phyloP scores from a whole-genome alignment of 2,329 filamentous ascomycete genomes.

The Phialocephala subalpina region DNA sequence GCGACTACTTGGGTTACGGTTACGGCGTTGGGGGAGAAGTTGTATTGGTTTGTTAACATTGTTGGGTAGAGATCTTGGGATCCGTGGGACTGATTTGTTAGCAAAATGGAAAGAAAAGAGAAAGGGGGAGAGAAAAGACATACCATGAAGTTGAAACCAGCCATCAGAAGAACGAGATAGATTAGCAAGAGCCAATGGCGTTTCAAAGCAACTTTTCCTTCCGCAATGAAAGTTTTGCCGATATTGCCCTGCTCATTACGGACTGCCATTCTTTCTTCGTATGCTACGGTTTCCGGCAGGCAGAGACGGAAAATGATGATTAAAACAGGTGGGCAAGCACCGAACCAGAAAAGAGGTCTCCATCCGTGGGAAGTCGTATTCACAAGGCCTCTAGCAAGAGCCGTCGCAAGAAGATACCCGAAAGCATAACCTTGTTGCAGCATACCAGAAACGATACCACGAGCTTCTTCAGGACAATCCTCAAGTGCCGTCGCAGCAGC shows the following conservation, averaged over 20 bases:
- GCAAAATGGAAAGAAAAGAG: not conserved
- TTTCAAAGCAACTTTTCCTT: slow-evolving; percentile 81
- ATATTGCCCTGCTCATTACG: slow-evolving; percentile 67
- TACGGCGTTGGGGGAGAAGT: slow-evolving; percentile 50
- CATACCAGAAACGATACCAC: slow-evolving; percentile 84
- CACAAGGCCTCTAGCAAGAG: slow-evolving; percentile 71
- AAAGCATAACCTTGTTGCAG: slow-evolving; percentile 84
- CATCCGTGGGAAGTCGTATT: slow-evolving; percentile 81
- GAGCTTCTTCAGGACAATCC: slow-evolving; percentile 55
- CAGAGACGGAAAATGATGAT: slow-evolving; percentile 82
- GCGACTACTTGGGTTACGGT: slow-evolving; percentile 78
- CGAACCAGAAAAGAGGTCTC: slow-evolving; percentile 91
- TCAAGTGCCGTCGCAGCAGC: slow-evolving; percentile 82
- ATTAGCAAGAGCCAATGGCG: slow-evolving; percentile 81
- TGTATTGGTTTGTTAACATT: slow-evolving; percentile 64
- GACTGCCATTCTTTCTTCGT: slow-evolving; percentile 70
- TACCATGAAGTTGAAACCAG: slow-evolving; percentile 92
- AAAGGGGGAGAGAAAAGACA: slow-evolving; percentile 64
- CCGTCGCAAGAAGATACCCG: slow-evolving; percentile 80
- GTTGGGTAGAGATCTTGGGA: slow-evolving; percentile 64
- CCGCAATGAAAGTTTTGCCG: slow-evolving; percentile 72
- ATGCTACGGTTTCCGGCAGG: slow-evolving; percentile 81
- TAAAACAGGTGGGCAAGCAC: slow-evolving; percentile 78
- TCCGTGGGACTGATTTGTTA: slow-evolving; percentile 44
- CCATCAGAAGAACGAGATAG: slow-evolving; percentile 88